Base-by-base conservation (phyloP, 768 basidiomycete genomes). In the Xerocomellus amylosporus region DNA sequence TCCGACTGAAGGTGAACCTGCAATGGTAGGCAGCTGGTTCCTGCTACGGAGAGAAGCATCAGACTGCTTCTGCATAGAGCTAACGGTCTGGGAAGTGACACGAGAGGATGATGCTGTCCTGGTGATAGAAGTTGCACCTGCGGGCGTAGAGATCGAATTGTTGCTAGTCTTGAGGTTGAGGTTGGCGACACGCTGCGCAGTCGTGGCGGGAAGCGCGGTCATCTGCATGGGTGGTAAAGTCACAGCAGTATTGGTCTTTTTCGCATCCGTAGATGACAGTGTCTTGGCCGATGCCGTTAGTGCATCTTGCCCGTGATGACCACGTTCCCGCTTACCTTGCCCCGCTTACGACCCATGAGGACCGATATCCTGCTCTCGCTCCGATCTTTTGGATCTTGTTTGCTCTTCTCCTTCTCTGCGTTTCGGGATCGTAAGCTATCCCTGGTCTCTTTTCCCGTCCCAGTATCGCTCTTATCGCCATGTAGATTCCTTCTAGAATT, bases 161-260 rank as follows among this genome's bases (percentile, higher is more conserved):
- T 67, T 71, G 15, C 75, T 70, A 19, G 81, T 75, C 73, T 90
- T 89, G 59, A 95, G 79, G 63, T 90, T 89, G 59, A 95, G 79
- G 63, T 80, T 89, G 46, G 91, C 93, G 52, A 96, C 85, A 26
- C 94, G 86, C 64, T 89, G 87, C 19, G 89, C 86, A 36, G 93
- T 95, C 39, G 81, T 76, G 38, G 87, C 82, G 38, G 92, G 88
- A 56, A 95, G 74, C 15, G 90, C 92, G 33, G 87, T 78, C 65
- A 96, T 90, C 65, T 95, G 93, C 83, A 96, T 87, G 20, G 94
- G 94, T 14, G 94, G 94, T 61, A 96, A 73, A 64, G 79, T 80
- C 54, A 88, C 80, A 43, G 86, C 81, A 19, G 84, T 80, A 64
- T 83, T 81, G 33, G 79, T 75, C 67, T 90, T 92, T 69, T 86